Evolutionary conservation across 257 asterid species (phyloP), one percentile per base, ranked within the genome.

Genomic region (Scutellaria baicalensis): DNA sequence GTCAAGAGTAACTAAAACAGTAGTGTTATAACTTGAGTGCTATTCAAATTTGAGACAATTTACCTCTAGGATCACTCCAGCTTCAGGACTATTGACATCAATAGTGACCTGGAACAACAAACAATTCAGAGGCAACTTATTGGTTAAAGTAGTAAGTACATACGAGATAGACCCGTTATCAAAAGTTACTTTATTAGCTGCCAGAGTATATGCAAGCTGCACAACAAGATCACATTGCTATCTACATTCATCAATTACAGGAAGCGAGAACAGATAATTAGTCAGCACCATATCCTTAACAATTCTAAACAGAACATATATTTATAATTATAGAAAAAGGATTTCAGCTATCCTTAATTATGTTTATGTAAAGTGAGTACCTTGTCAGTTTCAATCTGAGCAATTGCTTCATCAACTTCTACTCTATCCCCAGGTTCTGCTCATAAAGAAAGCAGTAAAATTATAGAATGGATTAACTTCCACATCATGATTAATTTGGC

Each of bases 381-480:
- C 96, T 93, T 93, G 78, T 93, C 98, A 3, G 97, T 93, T 93
- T 93, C 97, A 71, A 93, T 80, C 81, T 90, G 97, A 49, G 98
- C 98, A 80, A 93, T 93, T 72, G 96, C 82, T 83, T 93, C 98
- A 63, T 90, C 95, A 48, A 84, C 85, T 75, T 80, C 92, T 31
- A 90, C 97, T 79, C 89, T 83, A 74, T 89, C 97, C 67, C 96
- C 97, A 68, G 90, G 87, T 68, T 87, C 98, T 93, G 86, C 64
- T 69, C 70, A 71, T 40, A 69, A 49, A 80, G 55, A 45, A 69
- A 54, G 20, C 57, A 70, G 63, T 47, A 23, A 52, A 72, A 50
- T 18, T 14, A 45, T 45, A 62, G 54, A 68, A 55, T 57, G 68
- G 40, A 56, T 63, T 40, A 36, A 65, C 68, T 62, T 27, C 52